Base-by-base conservation (phyloP, 2,329 filamentous ascomycete genomes). In the Fusarium luffae region DNA sequence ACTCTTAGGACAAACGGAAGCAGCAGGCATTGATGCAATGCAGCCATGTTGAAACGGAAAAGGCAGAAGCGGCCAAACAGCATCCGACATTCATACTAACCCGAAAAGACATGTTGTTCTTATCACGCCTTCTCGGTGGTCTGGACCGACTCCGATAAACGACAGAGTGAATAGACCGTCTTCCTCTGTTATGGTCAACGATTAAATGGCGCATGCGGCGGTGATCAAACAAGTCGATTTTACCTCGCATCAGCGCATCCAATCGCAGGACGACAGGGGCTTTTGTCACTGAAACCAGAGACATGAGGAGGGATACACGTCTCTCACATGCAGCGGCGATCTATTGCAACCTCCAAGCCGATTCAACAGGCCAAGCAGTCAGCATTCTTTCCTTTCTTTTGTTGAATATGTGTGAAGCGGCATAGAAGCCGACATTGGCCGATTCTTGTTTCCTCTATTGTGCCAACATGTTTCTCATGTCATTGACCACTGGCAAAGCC, bases 161-260 rank as follows among this genome's bases (percentile, higher is more conserved):
- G 25, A 16, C 50, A 52, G 21, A 55, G 3, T n/a, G 27, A 40
- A 51, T 42, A 57, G 52, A 43, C 50, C 34, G 40, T 48, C 46
- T 70, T 54, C 13, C 34, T 52, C 46, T 68, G 32, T 43, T 51
- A 37, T 41, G 46, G 27, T 25, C 50, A 18, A 46, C 11, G 40
- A 65, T 64, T 70, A 66, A 67, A 66, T 70, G 28, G 63, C 68
- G 63, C 68, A 66, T 66, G 23, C 48, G 62, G 54, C 57, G 68
- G 55, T 64, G 57, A 54, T 66, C 49, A 57, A 63, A 63, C 54
- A 68, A 37, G 34, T 37, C 54, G 41, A 59, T 59, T 60, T 19
- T 60, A 63, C 63, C 43, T 62, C 55, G 55, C 18, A 57, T 48
- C 48, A 50, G 46, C 37, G 41, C 54, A 37, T 23, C 68, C 68